Evolutionary conservation across 495 filamentous ascomycete species (phyloP).

Genomic region (Pseudoneurospora amorphoporcata): DNA sequence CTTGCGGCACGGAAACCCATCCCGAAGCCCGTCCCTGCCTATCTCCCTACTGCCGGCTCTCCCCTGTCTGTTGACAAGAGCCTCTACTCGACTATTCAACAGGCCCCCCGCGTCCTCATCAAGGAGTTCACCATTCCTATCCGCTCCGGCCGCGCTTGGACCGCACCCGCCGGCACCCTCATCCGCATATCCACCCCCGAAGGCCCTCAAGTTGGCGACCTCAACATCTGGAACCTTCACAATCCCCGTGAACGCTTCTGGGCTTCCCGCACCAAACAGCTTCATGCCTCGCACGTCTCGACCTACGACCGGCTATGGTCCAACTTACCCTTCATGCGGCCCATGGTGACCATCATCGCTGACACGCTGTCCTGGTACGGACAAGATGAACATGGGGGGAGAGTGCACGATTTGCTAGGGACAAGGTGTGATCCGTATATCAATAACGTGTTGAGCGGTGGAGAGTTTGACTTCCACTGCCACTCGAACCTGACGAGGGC

Average conservation of each 20-base stretch:
- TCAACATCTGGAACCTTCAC: conserved; percentile 69
- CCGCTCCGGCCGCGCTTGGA: conserved; percentile 54
- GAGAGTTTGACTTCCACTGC: conserved; percentile 68
- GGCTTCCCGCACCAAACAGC: conserved; percentile 67
- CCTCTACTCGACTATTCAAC: conserved; percentile 30
- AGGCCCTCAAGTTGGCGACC: conserved; percentile 69
- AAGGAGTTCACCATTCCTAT: conserved; percentile 40
- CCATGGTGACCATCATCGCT: conserved; percentile 58
- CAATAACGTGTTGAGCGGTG: conserved; percentile 58
- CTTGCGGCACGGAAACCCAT: conserved; percentile 12
- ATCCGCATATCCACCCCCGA: conserved; percentile 62
- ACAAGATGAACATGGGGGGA: conserved; percentile 42
- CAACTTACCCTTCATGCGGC: conserved; percentile 63
- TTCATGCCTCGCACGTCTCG: conserved; percentile 62
- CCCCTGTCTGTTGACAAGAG: conserved; percentile 33
- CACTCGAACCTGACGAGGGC: conserved; percentile 71
- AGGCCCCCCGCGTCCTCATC: conserved; percentile 21
- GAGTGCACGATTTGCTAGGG: conserved; percentile 65
- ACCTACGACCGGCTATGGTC: conserved; percentile 66
- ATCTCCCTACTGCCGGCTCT: conserved; percentile 33
- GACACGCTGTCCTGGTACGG: conserved; percentile 54
- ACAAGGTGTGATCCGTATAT: conserved; percentile 71
- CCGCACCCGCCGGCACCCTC: conserved; percentile 50
- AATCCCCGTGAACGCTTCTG: conserved; percentile 73
- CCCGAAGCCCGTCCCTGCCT: conserved; percentile 35